Conservation (phyloP, 225 moss, liverwort and hornwort genomes). For the Polytrichum commune region DNA sequence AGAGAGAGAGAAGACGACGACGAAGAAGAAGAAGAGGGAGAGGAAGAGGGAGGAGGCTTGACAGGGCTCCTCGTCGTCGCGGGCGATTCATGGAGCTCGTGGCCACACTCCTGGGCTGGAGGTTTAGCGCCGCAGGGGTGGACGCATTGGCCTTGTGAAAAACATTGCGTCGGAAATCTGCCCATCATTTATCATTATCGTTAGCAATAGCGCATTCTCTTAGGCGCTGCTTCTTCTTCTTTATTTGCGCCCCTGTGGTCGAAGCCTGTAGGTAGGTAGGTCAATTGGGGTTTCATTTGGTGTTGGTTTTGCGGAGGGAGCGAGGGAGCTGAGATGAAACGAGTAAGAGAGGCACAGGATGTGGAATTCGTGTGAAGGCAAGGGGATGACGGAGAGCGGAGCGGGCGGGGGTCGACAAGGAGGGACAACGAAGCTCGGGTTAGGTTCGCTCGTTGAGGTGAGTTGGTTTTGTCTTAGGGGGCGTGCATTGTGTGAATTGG, state of each 20-base stretch:
- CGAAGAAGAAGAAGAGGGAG: not conserved
- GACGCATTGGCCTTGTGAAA: not conserved
- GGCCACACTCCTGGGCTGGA: not conserved
- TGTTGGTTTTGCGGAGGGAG: not conserved
- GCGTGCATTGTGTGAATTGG: not conserved
- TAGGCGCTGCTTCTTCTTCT: not conserved
- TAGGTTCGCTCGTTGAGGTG: constrained; percentile 12
- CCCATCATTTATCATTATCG: too few species aligned
- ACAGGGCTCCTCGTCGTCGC: not conserved
- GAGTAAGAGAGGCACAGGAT: not conserved
- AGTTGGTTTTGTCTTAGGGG: not conserved
- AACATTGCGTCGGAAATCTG: not conserved
- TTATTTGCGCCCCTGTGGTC: not conserved
- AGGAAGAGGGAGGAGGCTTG: not conserved
- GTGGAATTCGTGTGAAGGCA: not conserved
- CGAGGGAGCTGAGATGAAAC: not conserved
- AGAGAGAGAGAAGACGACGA: too few species aligned
- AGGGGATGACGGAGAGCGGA: constrained; percentile 14
- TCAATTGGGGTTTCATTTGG: not conserved
- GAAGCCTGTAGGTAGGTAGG: not conserved
- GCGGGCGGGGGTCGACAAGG: not conserved
- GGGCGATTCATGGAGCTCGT: constrained; percentile 3
- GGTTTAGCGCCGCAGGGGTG: constrained; percentile 5
- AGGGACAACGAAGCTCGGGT: constrained; percentile 10
- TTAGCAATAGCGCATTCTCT: too few species aligned